Evolutionary conservation across 2,329 filamentous ascomycete species (phyloP).

Genomic region (Didymella exigua): DNA sequence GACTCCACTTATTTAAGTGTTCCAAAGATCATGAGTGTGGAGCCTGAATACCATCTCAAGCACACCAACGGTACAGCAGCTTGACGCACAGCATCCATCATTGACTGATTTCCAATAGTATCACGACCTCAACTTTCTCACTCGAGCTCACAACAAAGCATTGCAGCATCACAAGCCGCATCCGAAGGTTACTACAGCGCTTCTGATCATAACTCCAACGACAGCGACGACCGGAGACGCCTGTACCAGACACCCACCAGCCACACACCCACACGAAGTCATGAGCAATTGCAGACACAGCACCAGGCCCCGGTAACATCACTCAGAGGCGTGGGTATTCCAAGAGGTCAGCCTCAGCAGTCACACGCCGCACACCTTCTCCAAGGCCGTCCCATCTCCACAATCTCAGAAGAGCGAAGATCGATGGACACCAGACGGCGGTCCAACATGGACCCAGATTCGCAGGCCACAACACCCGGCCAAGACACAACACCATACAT

Average conservation of each 20-base stretch:
- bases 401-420: slow-evolving; percentile 42
- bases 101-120: slow-evolving; percentile 39
- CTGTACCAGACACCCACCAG: slow-evolving; percentile 46
- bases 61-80: slow-evolving; percentile 47
- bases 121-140: slow-evolving; percentile 49
- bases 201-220: slow-evolving; percentile 48
- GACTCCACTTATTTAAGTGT: slow-evolving; percentile 36
- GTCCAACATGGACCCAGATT: slow-evolving; percentile 40
- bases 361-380: slow-evolving; percentile 15
- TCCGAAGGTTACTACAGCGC: slow-evolving; percentile 59
- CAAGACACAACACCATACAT: slow-evolving; percentile 87
- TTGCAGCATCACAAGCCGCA: slow-evolving; percentile 56
- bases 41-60: slow-evolving; percentile 48
- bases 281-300: slow-evolving; percentile 44
- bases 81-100: slow-evolving; percentile 5
- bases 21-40: slow-evolving; percentile 44
- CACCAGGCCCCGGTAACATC: slow-evolving; percentile 40
- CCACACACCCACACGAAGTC: slow-evolving; percentile 43
- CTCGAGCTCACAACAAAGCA: slow-evolving; percentile 52
- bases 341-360: slow-evolving; percentile 33
- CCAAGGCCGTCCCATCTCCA: slow-evolving; percentile 38
- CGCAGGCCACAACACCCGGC: slow-evolving; percentile 61
- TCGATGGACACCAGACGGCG: slow-evolving; percentile 27
- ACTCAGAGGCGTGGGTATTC: slow-evolving; percentile 41
- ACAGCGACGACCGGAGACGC: slow-evolving; percentile 41